Evolutionary conservation across 1,139 yeast species (phyloP), one percentile per base, ranked within the genome.

Genomic region (Candida tropicalis): DNA sequence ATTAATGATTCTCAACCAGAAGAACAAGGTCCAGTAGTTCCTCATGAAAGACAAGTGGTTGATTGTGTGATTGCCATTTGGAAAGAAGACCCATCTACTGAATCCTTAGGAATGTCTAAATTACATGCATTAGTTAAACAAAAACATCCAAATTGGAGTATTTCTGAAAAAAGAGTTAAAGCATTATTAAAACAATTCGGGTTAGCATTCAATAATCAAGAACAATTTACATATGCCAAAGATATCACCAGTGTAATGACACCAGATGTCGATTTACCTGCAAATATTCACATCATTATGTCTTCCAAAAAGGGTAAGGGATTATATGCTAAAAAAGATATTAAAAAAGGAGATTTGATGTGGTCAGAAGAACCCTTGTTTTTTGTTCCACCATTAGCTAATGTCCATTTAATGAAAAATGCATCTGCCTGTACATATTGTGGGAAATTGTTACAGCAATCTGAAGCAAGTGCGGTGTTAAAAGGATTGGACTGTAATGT

Each of bases 361-460:
- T 84, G 89, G 82, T 68, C 72, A 35, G 85, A 82, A 51, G 52
- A 60, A 1, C 91, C 95, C 1, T 66, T 86, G 41, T 79, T 87
- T 42, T 74, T 80, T 31, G 67, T 87, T 0, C 91, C 96, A 0
- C 87, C 88, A 1, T 71, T 87, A 53, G 93, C 87, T 13, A 78
- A 84, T 49, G 63, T 81, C 26, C 75, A 79, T 38, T 66, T 88
- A 46, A 79, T 87, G 50, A 75, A 78, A 41, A 60, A 67, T 15
- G 91, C 95, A 0, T 80, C 80, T 54, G 89, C 91, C 3, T 91
- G 98, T 60, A 74, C 91, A 1, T 77, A 78, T 56, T 91, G 98
- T 68, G 91, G 95, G 1, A 75, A 77, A 36, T 72, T 85, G 3
- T 65, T 86, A 38, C 73, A 75, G 22, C 59, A 57, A 40, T 41